Evolutionary conservation across 2,329 filamentous ascomycete genomes (phyloP).

Genomic region (Colletotrichum tanaceti): DNA sequence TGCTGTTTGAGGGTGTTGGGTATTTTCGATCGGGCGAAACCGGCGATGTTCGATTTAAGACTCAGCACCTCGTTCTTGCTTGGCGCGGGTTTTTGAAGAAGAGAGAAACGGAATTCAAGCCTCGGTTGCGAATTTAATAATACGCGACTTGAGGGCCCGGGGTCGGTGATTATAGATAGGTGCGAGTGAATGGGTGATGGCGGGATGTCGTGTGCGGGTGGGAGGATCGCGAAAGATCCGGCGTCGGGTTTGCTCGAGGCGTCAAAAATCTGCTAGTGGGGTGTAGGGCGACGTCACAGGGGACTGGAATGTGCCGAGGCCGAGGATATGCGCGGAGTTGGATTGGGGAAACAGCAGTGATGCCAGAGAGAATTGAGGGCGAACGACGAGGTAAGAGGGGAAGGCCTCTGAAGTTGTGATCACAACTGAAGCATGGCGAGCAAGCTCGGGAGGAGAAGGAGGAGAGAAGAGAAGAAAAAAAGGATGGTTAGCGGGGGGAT

Average conservation of each 20-base stretch:
- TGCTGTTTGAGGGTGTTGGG: neutral
- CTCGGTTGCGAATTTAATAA: neutral
- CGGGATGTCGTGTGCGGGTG: constrained; percentile 30
- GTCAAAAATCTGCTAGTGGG: constrained; percentile 42
- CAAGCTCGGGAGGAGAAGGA: constrained; percentile 25
- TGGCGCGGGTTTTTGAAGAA: neutral
- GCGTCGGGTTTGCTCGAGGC: constrained; percentile 39
- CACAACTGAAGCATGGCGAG: constrained; percentile 40
- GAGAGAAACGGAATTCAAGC: neutral
- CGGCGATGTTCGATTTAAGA: constrained; percentile 13
- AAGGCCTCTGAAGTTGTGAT: constrained; percentile 37
- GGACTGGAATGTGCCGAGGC: constrained; percentile 29
- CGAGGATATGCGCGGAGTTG: constrained; percentile 34
- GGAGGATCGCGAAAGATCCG: constrained; percentile 39
- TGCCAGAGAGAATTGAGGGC: constrained; percentile 21
- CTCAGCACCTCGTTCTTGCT: neutral
- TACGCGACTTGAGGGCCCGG: constrained; percentile 10
- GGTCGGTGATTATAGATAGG: neutral
- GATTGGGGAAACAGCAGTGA: constrained; percentile 10
- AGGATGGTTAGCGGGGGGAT: constrained; percentile 28
- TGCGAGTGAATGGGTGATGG: constrained; percentile 11
- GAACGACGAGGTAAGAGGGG: constrained; percentile 23
- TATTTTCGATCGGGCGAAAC: constrained; percentile 32
- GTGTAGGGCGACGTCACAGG: constrained; percentile 39
- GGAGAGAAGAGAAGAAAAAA: constrained; percentile 11